Conservation (phyloP, 192 early-diverging fungal species). For the Geosiphon pyriformis region DNA sequence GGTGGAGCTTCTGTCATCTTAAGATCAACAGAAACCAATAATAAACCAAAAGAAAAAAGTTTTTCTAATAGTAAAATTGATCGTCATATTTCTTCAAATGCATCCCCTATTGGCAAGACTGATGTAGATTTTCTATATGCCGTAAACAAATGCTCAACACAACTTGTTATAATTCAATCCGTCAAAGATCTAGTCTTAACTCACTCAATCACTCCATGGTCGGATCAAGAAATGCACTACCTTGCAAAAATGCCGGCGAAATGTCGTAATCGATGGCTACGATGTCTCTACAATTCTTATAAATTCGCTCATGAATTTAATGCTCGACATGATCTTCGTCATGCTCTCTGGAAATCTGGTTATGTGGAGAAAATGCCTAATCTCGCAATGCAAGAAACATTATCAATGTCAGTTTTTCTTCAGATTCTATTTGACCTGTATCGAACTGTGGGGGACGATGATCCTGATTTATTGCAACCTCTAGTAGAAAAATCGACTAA, state of each 20-base stretch:
- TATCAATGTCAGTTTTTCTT: slow-evolving; percentile 57
- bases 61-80: slow-evolving; percentile 6
- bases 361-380: slow-evolving; percentile 90
- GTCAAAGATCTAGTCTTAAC: slow-evolving; percentile 71
- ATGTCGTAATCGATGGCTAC: slow-evolving; percentile 50
- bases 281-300: slow-evolving; percentile 79
- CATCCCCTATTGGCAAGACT: slow-evolving; percentile 29
- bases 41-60: not conserved
- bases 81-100: no score
- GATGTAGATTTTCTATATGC: slow-evolving; percentile 79
- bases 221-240: slow-evolving; percentile 30
- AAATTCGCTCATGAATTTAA: slow-evolving; percentile 82
- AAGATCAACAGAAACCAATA: not conserved
- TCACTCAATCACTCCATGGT: slow-evolving; percentile 13
- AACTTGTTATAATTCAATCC: slow-evolving; percentile 84
- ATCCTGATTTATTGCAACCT: slow-evolving; percentile 36
- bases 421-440: slow-evolving; percentile 68
- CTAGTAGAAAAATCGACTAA: slow-evolving; percentile 39
- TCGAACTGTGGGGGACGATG: slow-evolving; percentile 48
- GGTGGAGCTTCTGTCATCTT: not conserved
- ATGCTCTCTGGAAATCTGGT: slow-evolving; percentile 70
- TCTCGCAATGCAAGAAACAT: slow-evolving; percentile 88
- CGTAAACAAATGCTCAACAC: slow-evolving; percentile 87
- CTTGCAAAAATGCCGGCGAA: slow-evolving; percentile 42
- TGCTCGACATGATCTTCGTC: slow-evolving; percentile 69